phyloP scores from a whole-genome alignment of 345 rosid species.

The Boechera stricta region DNA sequence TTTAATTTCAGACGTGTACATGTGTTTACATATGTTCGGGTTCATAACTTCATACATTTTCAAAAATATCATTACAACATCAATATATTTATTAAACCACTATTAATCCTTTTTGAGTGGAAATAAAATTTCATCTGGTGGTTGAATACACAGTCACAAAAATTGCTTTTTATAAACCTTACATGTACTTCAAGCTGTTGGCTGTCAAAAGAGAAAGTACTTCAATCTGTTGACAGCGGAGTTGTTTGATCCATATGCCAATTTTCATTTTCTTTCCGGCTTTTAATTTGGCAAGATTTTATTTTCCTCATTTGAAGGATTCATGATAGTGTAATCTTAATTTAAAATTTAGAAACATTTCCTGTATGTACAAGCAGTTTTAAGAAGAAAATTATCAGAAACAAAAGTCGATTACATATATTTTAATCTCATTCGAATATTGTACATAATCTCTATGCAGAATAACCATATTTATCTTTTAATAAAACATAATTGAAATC shows the following conservation, averaged over 20 bases:
- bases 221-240: neutral
- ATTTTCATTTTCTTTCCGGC: neutral
- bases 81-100: neutral
- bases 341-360: neutral
- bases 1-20: conserved; percentile 2
- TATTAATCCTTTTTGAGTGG: neutral
- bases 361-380: neutral
- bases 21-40: neutral
- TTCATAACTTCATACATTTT: neutral
- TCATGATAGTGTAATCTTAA: neutral
- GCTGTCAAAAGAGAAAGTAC: neutral
- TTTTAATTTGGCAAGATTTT: neutral
- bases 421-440: no score
- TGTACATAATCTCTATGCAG: no score
- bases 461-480: no score
- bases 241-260: neutral
- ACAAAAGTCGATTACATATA: neutral
- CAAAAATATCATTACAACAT: neutral
- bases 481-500: neutral
- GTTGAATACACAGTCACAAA: conserved; percentile 8
- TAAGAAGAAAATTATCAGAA: neutral
- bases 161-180: neutral
- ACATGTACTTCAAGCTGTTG: neutral
- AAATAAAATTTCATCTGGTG: neutral
- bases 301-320: neutral